A percentile compares a stretch with the other conserved stretches of the same genome.
Conservation (phyloP, 768 basidiomycete species). For the Mycena epipterygia region DNA sequence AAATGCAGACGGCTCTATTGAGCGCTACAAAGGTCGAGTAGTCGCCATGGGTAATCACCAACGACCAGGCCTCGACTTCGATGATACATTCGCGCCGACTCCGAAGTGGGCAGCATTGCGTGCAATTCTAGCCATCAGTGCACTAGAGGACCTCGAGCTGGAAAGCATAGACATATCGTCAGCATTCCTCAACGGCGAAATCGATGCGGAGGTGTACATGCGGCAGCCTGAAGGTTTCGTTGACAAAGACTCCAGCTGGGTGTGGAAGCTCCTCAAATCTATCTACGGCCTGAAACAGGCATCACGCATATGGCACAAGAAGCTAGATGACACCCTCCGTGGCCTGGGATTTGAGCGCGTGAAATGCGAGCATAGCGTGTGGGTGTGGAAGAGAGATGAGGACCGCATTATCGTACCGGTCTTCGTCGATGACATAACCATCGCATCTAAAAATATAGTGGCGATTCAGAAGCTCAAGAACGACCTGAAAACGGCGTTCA, state of each 20-base stretch:
- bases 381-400: conserved; percentile 34
- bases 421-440: conserved; percentile 46
- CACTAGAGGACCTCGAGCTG: conserved; percentile 44
- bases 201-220: conserved; percentile 50
- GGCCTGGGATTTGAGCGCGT: conserved; percentile 41
- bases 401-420: conserved; percentile 41
- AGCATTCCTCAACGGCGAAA: conserved; percentile 49
- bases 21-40: conserved; percentile 35
- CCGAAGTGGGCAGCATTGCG: conserved; percentile 40
- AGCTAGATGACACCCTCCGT: conserved; percentile 31
- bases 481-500: conserved; percentile 34
- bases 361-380: conserved; percentile 45
- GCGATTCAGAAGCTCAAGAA: conserved; percentile 37
- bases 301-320: conserved; percentile 44
- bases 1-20: conserved; percentile 44
- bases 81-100: conserved; percentile 40
- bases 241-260: conserved; percentile 27
- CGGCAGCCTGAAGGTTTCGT: conserved; percentile 45
- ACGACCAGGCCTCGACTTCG: conserved; percentile 40
- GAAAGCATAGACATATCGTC: conserved; percentile 48
- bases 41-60: conserved; percentile 46
- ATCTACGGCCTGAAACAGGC: conserved; percentile 54
- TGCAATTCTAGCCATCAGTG: conserved; percentile 48
- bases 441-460: conserved; percentile 32
- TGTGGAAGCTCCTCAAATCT: conserved; percentile 41